Conservation (phyloP, 75 land plant species). For the Sequoia sempervirens region DNA sequence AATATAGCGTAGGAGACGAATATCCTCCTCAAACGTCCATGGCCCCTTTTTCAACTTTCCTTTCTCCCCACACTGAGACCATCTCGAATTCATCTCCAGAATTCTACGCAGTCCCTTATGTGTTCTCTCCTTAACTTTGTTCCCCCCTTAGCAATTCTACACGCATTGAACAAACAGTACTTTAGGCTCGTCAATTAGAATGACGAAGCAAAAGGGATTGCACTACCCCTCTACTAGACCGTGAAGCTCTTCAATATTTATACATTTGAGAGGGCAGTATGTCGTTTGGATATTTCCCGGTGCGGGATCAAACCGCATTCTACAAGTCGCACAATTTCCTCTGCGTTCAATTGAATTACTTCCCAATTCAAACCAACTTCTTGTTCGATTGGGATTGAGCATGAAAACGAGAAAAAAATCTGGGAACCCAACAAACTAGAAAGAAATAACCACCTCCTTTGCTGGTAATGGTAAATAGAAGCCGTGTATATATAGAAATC, state of each 20-base stretch:
- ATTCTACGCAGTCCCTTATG: no score
- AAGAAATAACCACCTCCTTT: not conserved
- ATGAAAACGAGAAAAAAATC: not conserved
- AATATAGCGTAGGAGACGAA: slow-evolving; percentile 12
- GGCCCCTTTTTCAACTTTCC: slow-evolving; percentile 11
- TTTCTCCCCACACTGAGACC: not conserved
- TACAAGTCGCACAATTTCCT: not conserved
- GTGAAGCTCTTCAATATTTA: not conserved
- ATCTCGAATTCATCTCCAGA: not conserved
- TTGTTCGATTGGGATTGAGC: not conserved
- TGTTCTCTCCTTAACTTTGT: no score
- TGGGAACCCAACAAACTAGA: not conserved
- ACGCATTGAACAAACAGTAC: no score
- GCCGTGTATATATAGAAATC: not conserved
- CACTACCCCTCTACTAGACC: not conserved
- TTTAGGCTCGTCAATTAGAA: no score
- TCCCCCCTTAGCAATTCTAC: no score
- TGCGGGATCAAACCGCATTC: not conserved
- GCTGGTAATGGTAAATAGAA: not conserved
- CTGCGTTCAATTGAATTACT: not conserved
- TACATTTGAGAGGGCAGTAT: not conserved
- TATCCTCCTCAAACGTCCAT: slow-evolving; percentile 19
- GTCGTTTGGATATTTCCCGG: not conserved
- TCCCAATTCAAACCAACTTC: not conserved
- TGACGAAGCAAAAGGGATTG: no score